Evolutionary conservation across 2,329 filamentous ascomycete species (phyloP), one percentile per base, ranked within the genome.

Genomic region (Calonectria honghensis): DNA sequence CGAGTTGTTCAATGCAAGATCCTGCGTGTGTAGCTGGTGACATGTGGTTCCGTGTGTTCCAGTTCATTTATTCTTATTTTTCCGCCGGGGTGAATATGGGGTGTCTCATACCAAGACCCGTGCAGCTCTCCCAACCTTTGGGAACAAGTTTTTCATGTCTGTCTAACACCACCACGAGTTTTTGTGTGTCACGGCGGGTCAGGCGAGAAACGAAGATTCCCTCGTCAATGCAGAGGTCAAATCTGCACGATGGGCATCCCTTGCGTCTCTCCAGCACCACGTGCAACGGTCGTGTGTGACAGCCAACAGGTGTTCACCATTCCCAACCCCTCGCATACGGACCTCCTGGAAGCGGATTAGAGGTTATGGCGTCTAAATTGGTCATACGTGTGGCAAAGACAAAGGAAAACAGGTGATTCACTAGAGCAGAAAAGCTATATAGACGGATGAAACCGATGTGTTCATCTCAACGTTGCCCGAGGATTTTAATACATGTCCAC

Each of bases 151-250:
- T 41, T 63, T 41, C n/a, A 31, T 41, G 37, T 4, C n/a, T 63
- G 57, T 63, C 57, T 63, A 16, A 41, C 57, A 61, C 57, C n/a
- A 24, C 57, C 54, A 61, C 35, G 54, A 37, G 57, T 35, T 39
- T 39, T 29, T 6, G 32, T 6, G 32, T 41, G 57, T 27, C 37
- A 41, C 24, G 18, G 13, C 13, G 39, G 13, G 13, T 39, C 5
- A 41, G 57, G 35, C 24, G 57, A 31, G 57, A 63, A 41, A 29
- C 35, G 10, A 20, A 14, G 24, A 39, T 11, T 63, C n/a, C n/a
- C 16, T 45, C 27, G 10, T 16, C 57, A 41, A 39, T 39, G 57
- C 24, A 10, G 37, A 27, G 31, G 32, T 20, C 6, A 16, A n/a
- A 31, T 13, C 4, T 29, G 0, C 13, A 63, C 13, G 14, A 63